phyloP scores from a whole-genome alignment of 768 basidiomycete genomes.

The Lactarius akahatsu region DNA sequence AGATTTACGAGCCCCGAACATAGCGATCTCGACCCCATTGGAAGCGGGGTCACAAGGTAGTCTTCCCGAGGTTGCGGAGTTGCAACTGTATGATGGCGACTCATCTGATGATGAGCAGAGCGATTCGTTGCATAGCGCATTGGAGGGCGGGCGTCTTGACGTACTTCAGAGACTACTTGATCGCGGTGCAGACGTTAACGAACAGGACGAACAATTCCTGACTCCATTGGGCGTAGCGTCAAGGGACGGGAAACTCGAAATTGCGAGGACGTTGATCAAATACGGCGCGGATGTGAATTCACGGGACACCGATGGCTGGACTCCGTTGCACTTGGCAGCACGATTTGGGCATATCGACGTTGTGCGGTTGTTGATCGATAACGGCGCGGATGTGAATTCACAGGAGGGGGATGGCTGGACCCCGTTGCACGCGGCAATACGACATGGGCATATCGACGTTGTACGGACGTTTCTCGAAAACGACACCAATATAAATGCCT shows the following conservation, averaged over 20 bases:
- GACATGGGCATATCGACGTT: background rate
- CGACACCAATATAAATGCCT: background rate
- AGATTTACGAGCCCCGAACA: background rate
- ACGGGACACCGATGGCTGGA: background rate
- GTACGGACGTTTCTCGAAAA: background rate
- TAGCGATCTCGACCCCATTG: background rate
- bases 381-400: background rate
- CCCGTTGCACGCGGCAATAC: background rate
- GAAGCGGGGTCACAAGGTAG: background rate
- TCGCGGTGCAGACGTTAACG: background rate
- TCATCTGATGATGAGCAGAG: background rate
- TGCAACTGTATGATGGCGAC: accelerated
- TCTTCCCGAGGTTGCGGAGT: background rate
- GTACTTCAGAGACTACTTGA: background rate
- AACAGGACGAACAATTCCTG: background rate
- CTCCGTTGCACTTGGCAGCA: background rate
- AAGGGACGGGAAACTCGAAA: background rate
- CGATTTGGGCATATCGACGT: background rate
- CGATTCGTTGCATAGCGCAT: background rate
- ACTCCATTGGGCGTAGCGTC: background rate
- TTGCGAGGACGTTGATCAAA: background rate
- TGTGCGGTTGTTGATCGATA: background rate
- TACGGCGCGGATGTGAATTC: background rate
- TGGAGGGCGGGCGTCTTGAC: background rate
- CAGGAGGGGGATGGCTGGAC: background rate